A percentile compares a stretch with the other conserved stretches of the same genome.
These are phyloP conservation scores for Nadsonia starkeyi-henricii DNA, from an alignment of 1,139 yeast species.

Conservation along the genomic window DNA sequence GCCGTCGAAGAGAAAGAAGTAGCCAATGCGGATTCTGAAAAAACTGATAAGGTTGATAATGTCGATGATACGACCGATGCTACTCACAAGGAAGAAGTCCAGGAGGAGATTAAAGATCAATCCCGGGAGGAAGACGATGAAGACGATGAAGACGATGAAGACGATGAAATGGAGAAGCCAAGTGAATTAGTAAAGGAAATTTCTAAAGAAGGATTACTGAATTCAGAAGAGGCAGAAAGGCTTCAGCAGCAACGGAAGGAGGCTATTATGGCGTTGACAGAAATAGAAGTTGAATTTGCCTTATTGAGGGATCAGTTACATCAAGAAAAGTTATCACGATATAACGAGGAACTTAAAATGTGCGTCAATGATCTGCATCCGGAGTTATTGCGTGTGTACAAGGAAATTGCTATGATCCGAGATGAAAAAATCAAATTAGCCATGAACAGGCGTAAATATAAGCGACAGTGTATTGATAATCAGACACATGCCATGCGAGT, in stretches of 20 bases:
- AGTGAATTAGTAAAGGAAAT: constrained; percentile 5
- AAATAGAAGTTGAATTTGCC: constrained; percentile 78
- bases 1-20: constrained; percentile 3
- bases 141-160: constrained; percentile 11
- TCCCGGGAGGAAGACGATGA: constrained; percentile 14
- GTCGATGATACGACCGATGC: constrained; percentile 1
- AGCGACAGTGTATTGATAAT: constrained; percentile 58
- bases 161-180: constrained; percentile 6
- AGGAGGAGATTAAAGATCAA: constrained; percentile 9
- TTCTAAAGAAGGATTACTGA: constrained; percentile 6
- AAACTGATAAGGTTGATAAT: background rate
- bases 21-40: background rate
- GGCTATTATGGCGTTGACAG: constrained; percentile 57
- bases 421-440: constrained; percentile 59
- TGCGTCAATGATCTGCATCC: constrained; percentile 90
- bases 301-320: constrained; percentile 53
- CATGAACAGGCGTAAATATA: constrained; percentile 54
- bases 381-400: constrained; percentile 51
- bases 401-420: constrained; percentile 55
- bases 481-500: constrained; percentile 74
- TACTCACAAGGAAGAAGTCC: constrained; percentile 11
- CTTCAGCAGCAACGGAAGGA: constrained; percentile 36
- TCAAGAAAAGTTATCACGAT: constrained; percentile 45
- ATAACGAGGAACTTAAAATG: constrained; percentile 72
- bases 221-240: constrained; percentile 24